Evolutionary conservation across 2,329 filamentous ascomycete species (phyloP), one percentile per base, ranked within the genome.

Genomic region (Beauveria australis): DNA sequence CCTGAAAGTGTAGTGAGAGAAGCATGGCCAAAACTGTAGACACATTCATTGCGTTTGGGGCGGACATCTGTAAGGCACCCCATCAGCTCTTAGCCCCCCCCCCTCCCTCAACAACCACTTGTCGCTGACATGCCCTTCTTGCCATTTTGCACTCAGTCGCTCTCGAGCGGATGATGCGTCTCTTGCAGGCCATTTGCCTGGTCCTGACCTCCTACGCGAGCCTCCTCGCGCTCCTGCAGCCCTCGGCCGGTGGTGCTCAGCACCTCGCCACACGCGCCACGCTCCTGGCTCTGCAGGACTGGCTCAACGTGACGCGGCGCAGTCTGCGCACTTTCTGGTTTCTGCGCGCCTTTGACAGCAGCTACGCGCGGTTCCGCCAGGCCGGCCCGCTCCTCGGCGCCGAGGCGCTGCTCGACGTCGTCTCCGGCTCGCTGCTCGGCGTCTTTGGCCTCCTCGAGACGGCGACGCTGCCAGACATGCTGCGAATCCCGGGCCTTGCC

Each of bases 301-400:
- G 75, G 44, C 67, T 84, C 59, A 79, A 76, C 63, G 67, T 82
- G 48, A 73, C 74, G 19, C 79, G 89, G 43, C 82, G 87, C 24
- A 85, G 83, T 72, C 80, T 91, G 68, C 84, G 89, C 14, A 75
- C 89, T 61, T 88, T 89, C 70, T 85, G 86, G 67, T 90, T 87
- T 69, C 72, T 89, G 57, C 83, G 85, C 51, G 79, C 78, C 53
- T 86, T 89, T 65, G 69, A 75, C 26, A 69, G 74, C 2, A 82
- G 84, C 1, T 79, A 78, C 68, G 67, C 69, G 3, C 67, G 76
- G 33, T 82, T 77, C 65, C 46, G 62, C 65, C 47, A 62, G 9
- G 59, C 68, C 4, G 53, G 8, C 30, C 18, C 12, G 37, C 22
- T 51, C 66, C 10, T 68, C 67, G 63, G 64, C 37, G 62, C 73